phyloP scores from a whole-genome alignment of 2,329 filamentous ascomycete genomes.

The Colletotrichum orchidophilum region DNA sequence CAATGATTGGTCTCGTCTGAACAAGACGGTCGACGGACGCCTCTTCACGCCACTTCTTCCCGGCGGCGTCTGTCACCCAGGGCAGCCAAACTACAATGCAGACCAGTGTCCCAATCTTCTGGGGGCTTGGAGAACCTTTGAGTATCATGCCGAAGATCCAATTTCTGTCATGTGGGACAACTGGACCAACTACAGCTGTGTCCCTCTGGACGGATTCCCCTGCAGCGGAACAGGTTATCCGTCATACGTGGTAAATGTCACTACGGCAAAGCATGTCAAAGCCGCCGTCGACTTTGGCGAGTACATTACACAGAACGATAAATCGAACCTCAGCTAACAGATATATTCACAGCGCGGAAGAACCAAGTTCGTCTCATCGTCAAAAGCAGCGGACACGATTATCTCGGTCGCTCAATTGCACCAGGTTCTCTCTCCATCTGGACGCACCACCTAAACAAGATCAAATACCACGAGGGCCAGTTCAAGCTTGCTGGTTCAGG shows the following conservation, averaged over 20 bases:
- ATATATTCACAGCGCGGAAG: slow-evolving; percentile 39
- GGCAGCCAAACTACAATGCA: slow-evolving; percentile 42
- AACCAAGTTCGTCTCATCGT: slow-evolving; percentile 54
- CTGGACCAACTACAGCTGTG: slow-evolving; percentile 60
- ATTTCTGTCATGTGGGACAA: slow-evolving; percentile 51
- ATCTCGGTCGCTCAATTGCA: slow-evolving; percentile 55
- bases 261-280: slow-evolving; percentile 44
- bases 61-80: slow-evolving; percentile 55
- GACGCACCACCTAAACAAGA: slow-evolving; percentile 52
- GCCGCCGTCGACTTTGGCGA: slow-evolving; percentile 53
- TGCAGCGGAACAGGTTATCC: slow-evolving; percentile 48
- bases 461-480: not conserved
- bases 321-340: slow-evolving; percentile 35
- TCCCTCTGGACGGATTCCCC: slow-evolving; percentile 48
- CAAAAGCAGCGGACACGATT: slow-evolving; percentile 55
- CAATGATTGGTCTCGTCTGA: slow-evolving; percentile 55
- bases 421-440: slow-evolving; percentile 64
- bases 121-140: slow-evolving; percentile 23
- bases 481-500: slow-evolving; percentile 1
- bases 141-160: slow-evolving; percentile 47
- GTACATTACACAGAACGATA: not conserved
- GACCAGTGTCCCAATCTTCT: slow-evolving; percentile 43
- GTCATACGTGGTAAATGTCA: slow-evolving; percentile 47
- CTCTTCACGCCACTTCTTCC: slow-evolving; percentile 54
- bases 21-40: slow-evolving; percentile 52